Base-by-base conservation (phyloP, 1,284 basidiomycete species). In the Tylopilus sp. region DNA sequence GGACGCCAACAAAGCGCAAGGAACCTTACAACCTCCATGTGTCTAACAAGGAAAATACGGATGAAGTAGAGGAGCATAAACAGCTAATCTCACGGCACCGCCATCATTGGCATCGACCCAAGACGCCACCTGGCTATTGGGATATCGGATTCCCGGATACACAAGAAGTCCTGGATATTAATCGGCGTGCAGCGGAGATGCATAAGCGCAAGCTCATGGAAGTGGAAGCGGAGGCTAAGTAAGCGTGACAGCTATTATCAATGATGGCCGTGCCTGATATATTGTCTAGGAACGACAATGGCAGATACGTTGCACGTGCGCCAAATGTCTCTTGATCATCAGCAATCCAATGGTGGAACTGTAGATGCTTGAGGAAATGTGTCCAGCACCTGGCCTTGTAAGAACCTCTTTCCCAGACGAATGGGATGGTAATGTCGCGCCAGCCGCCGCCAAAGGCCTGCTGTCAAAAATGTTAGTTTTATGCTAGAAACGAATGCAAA, bases 101-200 rank as follows among this genome's bases (percentile, higher is more conserved):
- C 25, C 73, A 82, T 55, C 73, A 81, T 37, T 91, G 87, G 86
- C 74, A 76, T 28, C 76, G 81, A 38, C 74, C 84, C 1, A 76
- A 74, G 38, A 93, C 92, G 0, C 93, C 93, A 15, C 92, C 91
- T 1, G 83, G 81, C 19, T 95, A 89, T 66, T 92, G 89, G 90
- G 75, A 86, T 54, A 92, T 95, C 48, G 89, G 85, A 1, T 95
- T 97, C 62, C 93, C 93, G 1, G 74, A 76, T 54, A 94, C 93
- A 3, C 92, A 93, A 65, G 79, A 88, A 59, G 85, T 83, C 15
- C 74, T 73, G 36, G 75, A 75, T 43, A 89, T 93, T 55, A 95
- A 95, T 64, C 71, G 73, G 48, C 70, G 71, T 49, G 92, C 92
- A 4, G 76, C 74, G 55, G 76, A 81, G 54, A 85, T 87, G 74